Evolutionary conservation across 2,329 filamentous ascomycete species (phyloP), one percentile per base, ranked within the genome.

Genomic region (Nothophaeocryptopus gaeumannii): DNA sequence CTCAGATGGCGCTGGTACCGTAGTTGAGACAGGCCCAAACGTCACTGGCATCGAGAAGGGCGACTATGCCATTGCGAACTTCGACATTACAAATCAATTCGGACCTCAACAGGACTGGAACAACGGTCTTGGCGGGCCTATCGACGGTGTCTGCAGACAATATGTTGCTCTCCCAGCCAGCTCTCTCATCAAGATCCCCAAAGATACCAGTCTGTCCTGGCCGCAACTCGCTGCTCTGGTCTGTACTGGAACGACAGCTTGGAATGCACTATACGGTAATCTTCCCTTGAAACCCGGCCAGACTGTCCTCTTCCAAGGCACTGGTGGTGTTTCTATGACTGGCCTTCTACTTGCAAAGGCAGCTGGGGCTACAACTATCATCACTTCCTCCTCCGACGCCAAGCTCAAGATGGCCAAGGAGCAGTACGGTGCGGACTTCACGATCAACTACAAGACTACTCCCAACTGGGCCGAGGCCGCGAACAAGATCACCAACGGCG

Each of bases 1-100:
- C 66, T 85, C 82, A 20, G 85, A 88, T 66, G 85, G 84, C 75
- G 84, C 82, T 67, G 85, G 84, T 35, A 73, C 74, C 8, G 72
- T 88, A 41, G 70, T 78, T 3, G 66, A 73, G 11, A 59, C 78
- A 16, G 78, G 79, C 33, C 61, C 72, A 5, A 47, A 45, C 20
- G 56, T 59, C 8, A 13, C 34, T 2, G 45, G 43, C 7, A 30
- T 56, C 29, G 31, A 74, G 45, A 68, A 72, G 11, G 83, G 83
- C 51, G 79, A 85, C 48, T 78, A 81, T n/a, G 84, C 87, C 36
- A 73, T 85, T 38, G 78, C 78, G 16, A 54, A 50, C 37, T 59
- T 61, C 30, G 56, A 58, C 30, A 32, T 49, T 5, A 51, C 52
- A 7, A 54, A 58, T 29, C 42, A 81, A 48, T 75, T 73, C 5